Base-by-base conservation (phyloP, 2,329 filamentous ascomycete genomes). In the Clonostachys solani region DNA sequence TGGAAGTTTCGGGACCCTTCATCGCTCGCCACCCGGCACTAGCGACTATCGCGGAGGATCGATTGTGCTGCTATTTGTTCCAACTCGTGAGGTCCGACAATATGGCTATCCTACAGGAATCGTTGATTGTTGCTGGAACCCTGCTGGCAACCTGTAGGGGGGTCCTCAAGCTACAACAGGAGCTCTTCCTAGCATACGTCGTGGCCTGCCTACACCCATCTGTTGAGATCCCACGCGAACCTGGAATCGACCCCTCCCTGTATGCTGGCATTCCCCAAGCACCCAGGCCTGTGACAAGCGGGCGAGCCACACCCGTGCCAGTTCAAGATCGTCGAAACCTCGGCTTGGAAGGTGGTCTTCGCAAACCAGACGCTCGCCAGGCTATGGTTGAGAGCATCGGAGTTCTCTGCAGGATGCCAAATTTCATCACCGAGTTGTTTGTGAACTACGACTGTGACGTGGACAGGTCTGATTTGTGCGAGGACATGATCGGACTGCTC, bases 341-440 rank as follows among this genome's bases (percentile, higher is more conserved):
- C 35, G 94, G 94, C 1, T 74, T 99, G 60, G 94, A 97, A 66
- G 92, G 94, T 2, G 92, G 92, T 9, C 83, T 89, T 35, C 81
- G 94, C 52, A 96, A 95, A 63, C 94, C 94, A 5, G 95, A 99
- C 66, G 92, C 94, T 33, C 81, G 94, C 55, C 94, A 99, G 72
- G 92, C 94, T 33, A 99, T 99, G 94, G 90, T 99, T 5, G 94
- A 99, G 69, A 95, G 89, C 56, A 86, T 99, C 41, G 92, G 92
- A 35, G 91, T 92, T 47, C 74, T 99, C 50, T 89, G 91, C 36
- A 81, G 95, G 40, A 96, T 99, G 74, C 91, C 94, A 1, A 92
- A 85, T 40, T 99, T 95, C 61, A 91, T 97, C 83, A 84, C 87
- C 12, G 95, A 99, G 65, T 77, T 99, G 8, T 99, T 96, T 62